Base-by-base conservation (phyloP, 2,329 filamentous ascomycete genomes). In the Neonectria magnoliae region DNA sequence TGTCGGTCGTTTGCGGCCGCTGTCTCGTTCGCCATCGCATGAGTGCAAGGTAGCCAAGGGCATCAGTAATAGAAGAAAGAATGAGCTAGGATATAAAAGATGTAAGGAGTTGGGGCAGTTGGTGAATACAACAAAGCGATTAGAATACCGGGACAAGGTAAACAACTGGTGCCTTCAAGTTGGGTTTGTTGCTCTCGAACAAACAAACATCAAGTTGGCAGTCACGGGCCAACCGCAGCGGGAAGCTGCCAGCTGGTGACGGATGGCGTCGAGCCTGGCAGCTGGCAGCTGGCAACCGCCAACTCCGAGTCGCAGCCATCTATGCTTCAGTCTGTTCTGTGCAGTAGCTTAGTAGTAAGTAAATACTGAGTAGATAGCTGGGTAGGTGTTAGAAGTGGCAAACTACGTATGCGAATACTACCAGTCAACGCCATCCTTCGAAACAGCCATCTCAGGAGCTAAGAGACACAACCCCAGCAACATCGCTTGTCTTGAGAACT, bases 241-340 rank as follows among this genome's bases (percentile, higher is more conserved):
- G 60, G 48, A 57, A 48, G 58, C 27, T 36, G 54, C 36, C 27
- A 36, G 47, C 16, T 13, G 44, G n/a, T 27, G 44, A 18, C 27
- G n/a, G 29, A 3, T 14, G 16, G 48, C 27, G 2, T 51, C 16
- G 33, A 9, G 41, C 45, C 33, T 53, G 55, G 45, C 60, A 54
- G 47, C 54, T 57, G 54, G 45, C 60, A 54, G 47, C 54, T 57
- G 54, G 31, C 48, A 45, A 14, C 29, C 33, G 27, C 14, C n/a
- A 33, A 27, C 16, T 50, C 14, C n/a, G 20, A 27, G 9, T 50
- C 13, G 22, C 22, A 42, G n/a, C 22, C 45, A 13, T n/a, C 2
- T 14, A 42, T 52, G 44, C 20, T 29, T 18, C 25, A 45, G 14
- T 29, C 18, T 25, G 25, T 25, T 25, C 25, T 25, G 25, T 5